These are phyloP conservation scores for Rhododendron molle DNA, from an alignment of 148 eudicot species.

Conservation along the genomic window DNA sequence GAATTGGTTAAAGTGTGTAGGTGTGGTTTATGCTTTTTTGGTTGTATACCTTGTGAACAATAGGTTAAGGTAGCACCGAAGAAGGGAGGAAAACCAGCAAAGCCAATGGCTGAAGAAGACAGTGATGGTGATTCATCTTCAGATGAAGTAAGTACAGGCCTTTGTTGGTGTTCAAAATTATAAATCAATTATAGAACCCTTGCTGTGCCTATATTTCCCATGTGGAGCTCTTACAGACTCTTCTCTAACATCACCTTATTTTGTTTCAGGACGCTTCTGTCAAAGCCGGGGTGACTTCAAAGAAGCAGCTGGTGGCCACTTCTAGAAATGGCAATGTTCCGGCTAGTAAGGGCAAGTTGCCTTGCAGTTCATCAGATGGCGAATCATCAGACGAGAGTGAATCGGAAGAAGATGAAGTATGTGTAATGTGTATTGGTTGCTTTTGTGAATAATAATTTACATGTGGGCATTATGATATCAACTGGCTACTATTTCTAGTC, in stretches of 20 bases:
- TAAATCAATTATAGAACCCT: background rate
- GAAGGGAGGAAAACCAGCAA: constrained; percentile 9
- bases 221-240: background rate
- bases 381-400: constrained; percentile 38
- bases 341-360: constrained; percentile 16
- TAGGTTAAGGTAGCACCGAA: constrained; percentile 23
- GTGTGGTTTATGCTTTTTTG: background rate
- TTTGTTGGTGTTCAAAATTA: background rate
- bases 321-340: constrained; percentile 24
- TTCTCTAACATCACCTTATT: background rate
- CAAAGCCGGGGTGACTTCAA: constrained; percentile 15
- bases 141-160: constrained; percentile 14
- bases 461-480: background rate
- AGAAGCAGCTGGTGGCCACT: constrained; percentile 9
- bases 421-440: background rate
- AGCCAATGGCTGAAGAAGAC: constrained; percentile 6
- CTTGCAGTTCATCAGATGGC: constrained; percentile 21
- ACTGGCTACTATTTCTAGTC: background rate
- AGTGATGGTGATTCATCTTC: constrained; percentile 13
- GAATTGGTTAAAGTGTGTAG: background rate
- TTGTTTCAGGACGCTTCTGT: constrained; percentile 8
- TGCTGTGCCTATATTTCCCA: background rate
- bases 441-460: background rate
- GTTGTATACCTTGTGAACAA: background rate
- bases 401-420: constrained; percentile 32